Conservation (phyloP, 371 early-diverging fungal species). For the Mucor plumbeus region DNA sequence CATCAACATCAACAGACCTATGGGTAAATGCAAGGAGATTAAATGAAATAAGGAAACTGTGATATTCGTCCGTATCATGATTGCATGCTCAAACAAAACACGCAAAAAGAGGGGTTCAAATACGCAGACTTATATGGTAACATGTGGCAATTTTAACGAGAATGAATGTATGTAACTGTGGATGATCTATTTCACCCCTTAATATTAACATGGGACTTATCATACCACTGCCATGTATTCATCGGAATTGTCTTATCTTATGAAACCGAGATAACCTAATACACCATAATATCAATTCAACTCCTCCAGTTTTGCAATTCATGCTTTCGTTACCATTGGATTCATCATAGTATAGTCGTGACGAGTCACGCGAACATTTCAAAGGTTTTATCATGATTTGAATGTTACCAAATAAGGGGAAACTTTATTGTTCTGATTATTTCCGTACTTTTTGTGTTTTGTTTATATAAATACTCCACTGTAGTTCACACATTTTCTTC, state of each 20-base stretch:
- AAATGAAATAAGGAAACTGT: no score
- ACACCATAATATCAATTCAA: background rate
- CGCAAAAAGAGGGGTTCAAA: background rate
- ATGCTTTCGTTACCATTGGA: background rate
- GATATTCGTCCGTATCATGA: no score
- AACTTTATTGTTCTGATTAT: background rate
- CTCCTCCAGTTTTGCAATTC: background rate
- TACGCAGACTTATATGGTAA: background rate
- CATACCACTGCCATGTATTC: background rate
- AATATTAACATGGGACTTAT: background rate
- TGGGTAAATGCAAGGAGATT: no score
- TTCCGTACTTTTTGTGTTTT: background rate
- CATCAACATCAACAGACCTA: no score
- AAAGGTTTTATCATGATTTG: conserved; percentile 3
- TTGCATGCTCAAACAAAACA: no score
- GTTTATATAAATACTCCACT: background rate
- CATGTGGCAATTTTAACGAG: background rate
- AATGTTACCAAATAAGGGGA: background rate
- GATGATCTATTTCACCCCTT: background rate
- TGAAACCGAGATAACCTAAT: background rate
- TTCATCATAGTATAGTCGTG: background rate
- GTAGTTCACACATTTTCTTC: background rate
- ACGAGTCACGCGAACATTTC: conserved; percentile 1
- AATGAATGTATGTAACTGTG: background rate
- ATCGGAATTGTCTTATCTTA: background rate